These are phyloP conservation scores for Eucalyptus tenuipes DNA, from an alignment of 345 rosid genomes.

Conservation along the genomic window DNA sequence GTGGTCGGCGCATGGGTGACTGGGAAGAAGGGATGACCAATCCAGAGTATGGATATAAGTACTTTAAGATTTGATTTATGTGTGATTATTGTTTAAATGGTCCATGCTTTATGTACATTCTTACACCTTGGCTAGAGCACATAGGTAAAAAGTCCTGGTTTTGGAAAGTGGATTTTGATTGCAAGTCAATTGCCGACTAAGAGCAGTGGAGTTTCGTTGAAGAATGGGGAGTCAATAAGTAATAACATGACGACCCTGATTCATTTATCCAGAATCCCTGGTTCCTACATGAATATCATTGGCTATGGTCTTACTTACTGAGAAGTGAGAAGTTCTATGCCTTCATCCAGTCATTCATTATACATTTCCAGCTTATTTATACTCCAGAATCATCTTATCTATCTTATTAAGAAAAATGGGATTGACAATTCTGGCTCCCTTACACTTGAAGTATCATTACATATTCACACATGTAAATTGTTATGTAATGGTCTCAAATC, in stretches of 20 bases:
- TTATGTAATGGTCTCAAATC: not conserved
- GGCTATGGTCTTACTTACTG: not conserved
- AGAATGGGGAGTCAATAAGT: not conserved
- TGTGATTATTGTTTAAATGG: not conserved
- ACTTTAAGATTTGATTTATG: constrained; percentile 50
- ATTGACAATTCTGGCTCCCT: not conserved
- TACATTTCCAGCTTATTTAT: not conserved
- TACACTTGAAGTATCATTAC: not conserved
- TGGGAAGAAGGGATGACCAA: constrained; percentile 95
- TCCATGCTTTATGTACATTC: not conserved
- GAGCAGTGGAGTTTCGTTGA: not conserved
- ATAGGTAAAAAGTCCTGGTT: not conserved
- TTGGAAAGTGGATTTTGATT: not conserved
- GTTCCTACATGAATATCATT: not conserved
- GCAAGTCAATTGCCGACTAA: not conserved
- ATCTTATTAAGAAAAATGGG: not conserved
- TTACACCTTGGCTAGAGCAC: not conserved
- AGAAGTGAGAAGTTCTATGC: not conserved
- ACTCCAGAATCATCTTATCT: not conserved
- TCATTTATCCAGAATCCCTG: not conserved
- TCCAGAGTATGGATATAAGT: constrained; percentile 66
- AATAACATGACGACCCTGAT: not conserved
- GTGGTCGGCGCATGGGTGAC: constrained; percentile 72
- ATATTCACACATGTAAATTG: not conserved
- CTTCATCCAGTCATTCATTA: not conserved